phyloP scores from a whole-genome alignment of 2,329 filamentous ascomycete genomes.

The Neonectria faginata region DNA sequence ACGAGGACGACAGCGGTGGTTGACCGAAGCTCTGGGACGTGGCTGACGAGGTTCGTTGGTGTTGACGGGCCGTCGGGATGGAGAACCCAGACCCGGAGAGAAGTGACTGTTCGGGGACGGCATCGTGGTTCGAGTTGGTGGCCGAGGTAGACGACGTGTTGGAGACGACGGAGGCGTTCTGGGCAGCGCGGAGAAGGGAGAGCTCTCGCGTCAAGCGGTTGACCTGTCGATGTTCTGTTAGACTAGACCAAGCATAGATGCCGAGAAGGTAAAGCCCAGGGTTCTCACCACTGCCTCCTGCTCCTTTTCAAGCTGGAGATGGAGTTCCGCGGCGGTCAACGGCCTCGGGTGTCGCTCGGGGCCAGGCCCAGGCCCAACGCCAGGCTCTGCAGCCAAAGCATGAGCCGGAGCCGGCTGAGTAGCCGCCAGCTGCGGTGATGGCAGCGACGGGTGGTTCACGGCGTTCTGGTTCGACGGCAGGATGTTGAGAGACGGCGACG shows the following conservation, averaged over 20 bases:
- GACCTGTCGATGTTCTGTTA: conserved; percentile 66
- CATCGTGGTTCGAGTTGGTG: conserved; percentile 62
- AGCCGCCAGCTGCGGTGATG: conserved; percentile 47
- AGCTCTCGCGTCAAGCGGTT: conserved; percentile 94
- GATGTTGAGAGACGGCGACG: conserved; percentile 64
- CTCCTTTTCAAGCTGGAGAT: conserved; percentile 91
- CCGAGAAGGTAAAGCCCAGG: not conserved
- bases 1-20: conserved; percentile 50
- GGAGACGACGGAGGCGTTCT: conserved; percentile 74
- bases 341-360: conserved; percentile 89
- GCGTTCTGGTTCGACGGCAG: conserved; percentile 67
- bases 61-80: conserved; percentile 65
- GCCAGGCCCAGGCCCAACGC: conserved; percentile 69
- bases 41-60: conserved; percentile 70
- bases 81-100: conserved; percentile 69
- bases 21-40: conserved; percentile 64
- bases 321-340: conserved; percentile 88
- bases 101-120: conserved; percentile 62
- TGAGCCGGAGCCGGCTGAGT: conserved; percentile 43
- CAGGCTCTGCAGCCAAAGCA: conserved; percentile 53
- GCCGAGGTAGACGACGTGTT: conserved; percentile 73
- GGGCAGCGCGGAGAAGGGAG: conserved; percentile 78
- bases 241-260: not conserved
- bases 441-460: conserved; percentile 55
- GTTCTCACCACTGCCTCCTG: conserved; percentile 86